Evolutionary conservation across 257 asterid species (phyloP).

Genomic region (Thymus quinquecostatus): DNA sequence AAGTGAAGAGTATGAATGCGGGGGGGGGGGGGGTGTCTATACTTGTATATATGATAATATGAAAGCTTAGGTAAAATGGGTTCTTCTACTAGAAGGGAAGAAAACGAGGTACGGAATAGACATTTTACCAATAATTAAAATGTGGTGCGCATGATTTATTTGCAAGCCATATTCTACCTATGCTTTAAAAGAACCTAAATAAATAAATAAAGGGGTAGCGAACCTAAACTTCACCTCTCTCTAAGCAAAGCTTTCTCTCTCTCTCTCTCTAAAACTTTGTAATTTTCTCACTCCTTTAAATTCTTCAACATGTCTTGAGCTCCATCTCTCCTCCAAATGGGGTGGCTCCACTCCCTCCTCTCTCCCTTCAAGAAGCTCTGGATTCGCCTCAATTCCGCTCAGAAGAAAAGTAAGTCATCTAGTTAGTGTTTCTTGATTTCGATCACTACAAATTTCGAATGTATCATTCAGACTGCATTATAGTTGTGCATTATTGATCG

Average conservation of each 20-base stretch:
- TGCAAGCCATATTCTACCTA: conserved; percentile 48
- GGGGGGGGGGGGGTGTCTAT: too few relatives aligned
- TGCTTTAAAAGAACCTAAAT: conserved; percentile 18
- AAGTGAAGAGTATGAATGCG: conserved; percentile 31
- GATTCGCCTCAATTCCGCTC: conserved; percentile 78
- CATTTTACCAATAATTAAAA: conserved; percentile 56
- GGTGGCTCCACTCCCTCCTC: conserved; percentile 93
- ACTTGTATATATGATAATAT: too few relatives aligned
- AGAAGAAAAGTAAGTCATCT: conserved; percentile 65
- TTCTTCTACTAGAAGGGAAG: conserved; percentile 51
- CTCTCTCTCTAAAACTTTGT: neutral
- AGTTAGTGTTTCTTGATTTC: neutral
- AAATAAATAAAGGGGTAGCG: conserved; percentile 32
- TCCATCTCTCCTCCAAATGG: conserved; percentile 60
- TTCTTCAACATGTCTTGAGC: conserved; percentile 50
- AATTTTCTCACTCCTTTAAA: conserved; percentile 33
- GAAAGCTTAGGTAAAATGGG: conserved; percentile 43
- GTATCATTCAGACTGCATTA: neutral
- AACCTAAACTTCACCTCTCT: conserved; percentile 83
- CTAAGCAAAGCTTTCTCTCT: conserved; percentile 66
- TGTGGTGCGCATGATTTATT: conserved; percentile 52
- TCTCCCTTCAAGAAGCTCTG: conserved; percentile 88
- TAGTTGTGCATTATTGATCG: neutral
- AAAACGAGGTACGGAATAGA: conserved; percentile 49
- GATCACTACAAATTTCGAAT: neutral